A percentile compares a stretch with the other conserved stretches of the same genome.
Evolutionary conservation across 2,329 filamentous ascomycete species (phyloP).

Genomic region (Xylariaceae sp.): DNA sequence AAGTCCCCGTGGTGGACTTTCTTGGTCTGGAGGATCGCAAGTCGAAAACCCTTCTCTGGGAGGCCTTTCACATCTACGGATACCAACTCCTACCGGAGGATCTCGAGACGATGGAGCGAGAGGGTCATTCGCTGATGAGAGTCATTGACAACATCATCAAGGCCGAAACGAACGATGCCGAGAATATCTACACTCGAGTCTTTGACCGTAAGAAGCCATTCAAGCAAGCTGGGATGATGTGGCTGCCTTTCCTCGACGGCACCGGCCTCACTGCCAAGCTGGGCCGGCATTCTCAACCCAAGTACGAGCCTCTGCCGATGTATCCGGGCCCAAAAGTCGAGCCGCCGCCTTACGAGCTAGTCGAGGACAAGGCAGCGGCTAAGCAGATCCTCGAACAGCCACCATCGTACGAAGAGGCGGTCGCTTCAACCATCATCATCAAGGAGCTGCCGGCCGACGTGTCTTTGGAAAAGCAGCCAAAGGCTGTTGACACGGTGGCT

Average conservation of each 20-base stretch:
- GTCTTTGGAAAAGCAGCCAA: too few relatives aligned
- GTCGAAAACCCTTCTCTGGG: not conserved
- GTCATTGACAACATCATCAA: conserved; percentile 3
- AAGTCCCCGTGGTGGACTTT: conserved; percentile 4
- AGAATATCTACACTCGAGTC: not conserved
- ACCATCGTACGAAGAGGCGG: not conserved
- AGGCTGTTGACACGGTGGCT: too few relatives aligned
- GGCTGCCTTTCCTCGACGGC: conserved; percentile 1
- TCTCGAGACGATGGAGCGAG: conserved; percentile 2
- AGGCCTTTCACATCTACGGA: conserved; percentile 4
- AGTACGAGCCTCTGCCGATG: not conserved
- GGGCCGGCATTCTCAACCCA: not conserved
- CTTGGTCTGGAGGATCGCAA: not conserved
- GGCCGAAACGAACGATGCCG: not conserved
- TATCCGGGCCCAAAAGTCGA: not conserved
- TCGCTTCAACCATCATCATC: too few relatives aligned
- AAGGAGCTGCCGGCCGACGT: too few relatives aligned
- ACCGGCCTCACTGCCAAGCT: not conserved
- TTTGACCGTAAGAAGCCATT: not conserved
- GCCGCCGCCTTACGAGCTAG: not conserved
- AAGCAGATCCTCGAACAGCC: not conserved
- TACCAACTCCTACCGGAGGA: conserved; percentile 1
- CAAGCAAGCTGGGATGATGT: conserved; percentile 1
- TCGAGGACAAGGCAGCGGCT: not conserved
- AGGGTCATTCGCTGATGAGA: not conserved